Evolutionary conservation across 306 rosid genomes (phyloP).

Genomic region (Vigna radiata): DNA sequence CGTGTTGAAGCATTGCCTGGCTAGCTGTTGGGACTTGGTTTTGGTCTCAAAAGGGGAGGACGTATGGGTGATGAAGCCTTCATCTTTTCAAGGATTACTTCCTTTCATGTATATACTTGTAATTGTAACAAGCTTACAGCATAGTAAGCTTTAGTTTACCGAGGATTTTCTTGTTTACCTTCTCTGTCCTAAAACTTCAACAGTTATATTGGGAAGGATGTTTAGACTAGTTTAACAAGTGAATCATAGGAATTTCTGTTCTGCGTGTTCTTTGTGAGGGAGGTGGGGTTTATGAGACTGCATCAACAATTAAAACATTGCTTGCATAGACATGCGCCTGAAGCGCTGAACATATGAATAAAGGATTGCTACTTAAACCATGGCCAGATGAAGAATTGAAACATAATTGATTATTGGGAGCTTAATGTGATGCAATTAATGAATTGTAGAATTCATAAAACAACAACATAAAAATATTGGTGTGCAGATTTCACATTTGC

Average conservation of each 20-base stretch:
- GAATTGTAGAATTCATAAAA: constrained; percentile 16
- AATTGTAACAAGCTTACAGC: neutral
- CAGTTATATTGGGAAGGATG: constrained; percentile 27
- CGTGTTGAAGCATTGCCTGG: neutral
- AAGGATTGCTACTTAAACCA: neutral
- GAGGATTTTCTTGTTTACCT: neutral
- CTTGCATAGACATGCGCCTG: neutral
- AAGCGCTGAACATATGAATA: neutral
- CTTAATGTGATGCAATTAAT: constrained; percentile 10
- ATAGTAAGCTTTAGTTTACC: neutral
- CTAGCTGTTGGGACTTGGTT: neutral
- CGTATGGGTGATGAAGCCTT: no score
- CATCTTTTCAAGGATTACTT: no score
- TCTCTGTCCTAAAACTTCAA: neutral
- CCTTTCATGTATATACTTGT: neutral
- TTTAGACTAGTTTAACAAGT: constrained; percentile 29
- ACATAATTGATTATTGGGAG: constrained; percentile 20
- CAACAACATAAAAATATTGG: constrained; percentile 17
- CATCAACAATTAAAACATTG: constrained; percentile 5
- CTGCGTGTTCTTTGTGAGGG: constrained; percentile 23
- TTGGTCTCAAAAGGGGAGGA: neutral
- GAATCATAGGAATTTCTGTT: constrained; percentile 28
- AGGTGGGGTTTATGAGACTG: neutral
- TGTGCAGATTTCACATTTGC: constrained; percentile 25
- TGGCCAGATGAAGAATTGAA: constrained; percentile 11